Base-by-base conservation (phyloP, 352 stramenopile species). In the Pythium phragmiticola region DNA sequence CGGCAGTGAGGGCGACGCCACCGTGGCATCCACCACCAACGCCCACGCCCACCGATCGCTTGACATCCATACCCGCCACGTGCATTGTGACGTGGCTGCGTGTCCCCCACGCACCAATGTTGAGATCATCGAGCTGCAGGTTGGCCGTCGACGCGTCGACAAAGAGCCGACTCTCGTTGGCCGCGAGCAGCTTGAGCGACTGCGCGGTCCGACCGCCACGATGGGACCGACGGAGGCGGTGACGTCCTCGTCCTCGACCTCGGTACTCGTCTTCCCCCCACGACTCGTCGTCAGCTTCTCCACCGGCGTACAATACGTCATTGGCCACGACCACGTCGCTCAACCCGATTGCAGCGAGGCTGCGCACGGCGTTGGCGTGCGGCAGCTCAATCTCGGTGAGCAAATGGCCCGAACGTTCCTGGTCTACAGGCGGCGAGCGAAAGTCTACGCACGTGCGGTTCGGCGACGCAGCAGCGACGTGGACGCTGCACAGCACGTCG, bases 251-350 rank as follows among this genome's bases (percentile, higher is more conserved):
- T 17, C 46, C 7, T 11, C 42, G 47, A 11, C 46, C 9, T 43
- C 43, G 46, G 17, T 47, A 17, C 3, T 39, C 45, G 12, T 49
- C 46, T 5, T 7, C 0, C 8, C 16, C 39, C 33, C n/a, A 13
- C 0, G 7, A 16, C 9, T 51, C 13, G 19, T 39, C 34, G 7
- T 39, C 46, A 34, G 50, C 48, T 16, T 62, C 55, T 19, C n/a
- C 19, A 1, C 42, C 43, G 0, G 42, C 33, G 16, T 28, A 48
- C 1, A 65, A 19, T 0, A 54, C 59, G 17, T 72, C 34, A 8
- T 52, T 14, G 21, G 16, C 46, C 28, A 72, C 49, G 33, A 65
- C 58, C n/a, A 65, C 58, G 55, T 60, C 39, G 26, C 59, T 47
- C 8, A 64, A 19, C 28, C 60, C 45, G 47, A 68, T 37, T 36